Evolutionary conservation across 2,329 filamentous ascomycete genomes (phyloP).

Genomic region (Clarireedia hainanense): DNA sequence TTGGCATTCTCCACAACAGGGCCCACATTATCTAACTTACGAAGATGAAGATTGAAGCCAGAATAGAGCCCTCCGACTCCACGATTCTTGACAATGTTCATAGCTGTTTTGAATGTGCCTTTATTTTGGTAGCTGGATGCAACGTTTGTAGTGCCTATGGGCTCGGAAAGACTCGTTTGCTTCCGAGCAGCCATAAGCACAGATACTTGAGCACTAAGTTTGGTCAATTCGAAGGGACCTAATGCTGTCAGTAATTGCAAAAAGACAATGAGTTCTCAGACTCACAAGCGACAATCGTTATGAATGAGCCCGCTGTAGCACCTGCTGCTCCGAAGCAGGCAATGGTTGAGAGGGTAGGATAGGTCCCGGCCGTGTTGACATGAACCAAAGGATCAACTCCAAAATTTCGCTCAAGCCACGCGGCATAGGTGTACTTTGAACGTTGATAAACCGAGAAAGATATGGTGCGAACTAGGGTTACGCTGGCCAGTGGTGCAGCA

Average conservation of each 20-base stretch:
- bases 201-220: conserved; percentile 78
- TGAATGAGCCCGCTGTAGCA: conserved; percentile 69
- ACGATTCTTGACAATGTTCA: conserved; percentile 67
- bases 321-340: conserved; percentile 71
- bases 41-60: conserved; percentile 68
- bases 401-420: conserved; percentile 60
- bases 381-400: conserved; percentile 64
- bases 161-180: conserved; percentile 31
- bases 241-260: conserved; percentile 11
- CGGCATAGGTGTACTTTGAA: conserved; percentile 66
- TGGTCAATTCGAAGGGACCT: conserved; percentile 84
- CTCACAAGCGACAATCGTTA: conserved; percentile 71
- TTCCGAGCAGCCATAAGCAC: conserved; percentile 61
- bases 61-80: conserved; percentile 70
- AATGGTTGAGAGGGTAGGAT: conserved; percentile 65
- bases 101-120: conserved; percentile 68
- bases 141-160: conserved; percentile 31
- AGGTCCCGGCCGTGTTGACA: conserved; percentile 61
- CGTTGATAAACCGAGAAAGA: conserved; percentile 75
- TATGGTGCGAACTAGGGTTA: conserved; percentile 68
- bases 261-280: conserved; percentile 11
- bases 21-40: conserved; percentile 44
- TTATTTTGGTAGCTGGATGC: conserved; percentile 69
- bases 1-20: not conserved
- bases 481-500: conserved; percentile 70